phyloP scores from a whole-genome alignment of 2,329 filamentous ascomycete species.

The Orbilia blumenaviensis region DNA sequence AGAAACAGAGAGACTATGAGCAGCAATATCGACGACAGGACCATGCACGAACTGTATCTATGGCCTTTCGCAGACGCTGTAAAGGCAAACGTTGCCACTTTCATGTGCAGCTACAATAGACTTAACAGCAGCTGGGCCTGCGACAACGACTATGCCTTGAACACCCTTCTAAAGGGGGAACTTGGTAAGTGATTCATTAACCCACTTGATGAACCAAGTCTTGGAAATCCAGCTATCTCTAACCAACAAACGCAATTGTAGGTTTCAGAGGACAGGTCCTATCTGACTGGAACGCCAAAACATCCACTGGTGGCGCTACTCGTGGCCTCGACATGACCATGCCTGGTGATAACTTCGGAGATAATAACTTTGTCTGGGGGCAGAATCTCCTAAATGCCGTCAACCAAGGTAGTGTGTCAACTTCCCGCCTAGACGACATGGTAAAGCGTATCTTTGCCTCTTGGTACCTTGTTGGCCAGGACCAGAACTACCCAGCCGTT shows the following conservation, averaged over 20 bases:
- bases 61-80: constrained; percentile 62
- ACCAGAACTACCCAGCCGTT: constrained; percentile 66
- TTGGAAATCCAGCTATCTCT: background rate
- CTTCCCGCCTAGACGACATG: constrained; percentile 91
- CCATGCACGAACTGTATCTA: constrained; percentile 71
- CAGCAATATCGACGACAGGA: constrained; percentile 70
- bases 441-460: constrained; percentile 80
- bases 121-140: constrained; percentile 83
- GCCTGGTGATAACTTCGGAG: constrained; percentile 83
- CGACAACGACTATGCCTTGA: constrained; percentile 79
- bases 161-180: constrained; percentile 71
- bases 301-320: constrained; percentile 26
- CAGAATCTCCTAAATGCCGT: constrained; percentile 84
- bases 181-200: constrained; percentile 14
- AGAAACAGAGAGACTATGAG: constrained; percentile 69
- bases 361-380: constrained; percentile 80
- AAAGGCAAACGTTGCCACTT: constrained; percentile 49
- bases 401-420: constrained; percentile 86
- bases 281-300: constrained; percentile 70
- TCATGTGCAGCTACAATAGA: constrained; percentile 73
- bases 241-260: background rate
- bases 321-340: constrained; percentile 86
- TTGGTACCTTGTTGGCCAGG: constrained; percentile 71
- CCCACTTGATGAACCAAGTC: background rate
- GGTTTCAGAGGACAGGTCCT: constrained; percentile 50